A percentile compares a stretch with the other conserved stretches of the same genome.
Conservation (phyloP, 176 grass and related monocot species). For the Phoenix dactylifera region DNA sequence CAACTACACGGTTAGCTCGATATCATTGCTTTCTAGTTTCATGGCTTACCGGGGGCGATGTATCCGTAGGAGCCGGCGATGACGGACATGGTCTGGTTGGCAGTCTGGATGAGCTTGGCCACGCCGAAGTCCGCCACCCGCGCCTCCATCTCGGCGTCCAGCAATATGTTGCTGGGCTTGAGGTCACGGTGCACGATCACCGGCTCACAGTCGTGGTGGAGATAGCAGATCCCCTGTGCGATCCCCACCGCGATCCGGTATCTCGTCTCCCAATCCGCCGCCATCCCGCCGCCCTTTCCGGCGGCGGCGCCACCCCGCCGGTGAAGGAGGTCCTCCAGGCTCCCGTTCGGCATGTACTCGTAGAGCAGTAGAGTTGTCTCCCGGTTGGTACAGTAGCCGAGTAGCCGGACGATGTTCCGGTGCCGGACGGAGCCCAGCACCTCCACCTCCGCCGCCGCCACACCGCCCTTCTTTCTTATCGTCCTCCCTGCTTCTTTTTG, state of each 20-base stretch:
- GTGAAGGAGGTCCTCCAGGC: slow-evolving; percentile 70
- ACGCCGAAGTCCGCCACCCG: slow-evolving; percentile 88
- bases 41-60: slow-evolving; percentile 58
- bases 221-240: slow-evolving; percentile 79
- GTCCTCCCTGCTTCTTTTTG: slow-evolving; percentile 25
- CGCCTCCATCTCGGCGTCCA: slow-evolving; percentile 76
- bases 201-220: slow-evolving; percentile 80
- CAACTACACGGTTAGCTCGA: too few species aligned
- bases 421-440: slow-evolving; percentile 68
- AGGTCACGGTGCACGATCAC: slow-evolving; percentile 77
- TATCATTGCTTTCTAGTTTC: too few species aligned
- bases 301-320: not conserved
- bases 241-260: slow-evolving; percentile 68
- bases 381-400: slow-evolving; percentile 62
- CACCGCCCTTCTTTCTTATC: slow-evolving; percentile 1
- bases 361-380: slow-evolving; percentile 73
- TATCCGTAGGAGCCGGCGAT: slow-evolving; percentile 86
- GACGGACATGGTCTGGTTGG: slow-evolving; percentile 57
- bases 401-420: slow-evolving; percentile 85
- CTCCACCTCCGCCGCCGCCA: slow-evolving; percentile 60
- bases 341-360: slow-evolving; percentile 97
- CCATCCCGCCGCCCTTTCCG: not conserved
- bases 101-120: slow-evolving; percentile 55
- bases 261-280: slow-evolving; percentile 49
- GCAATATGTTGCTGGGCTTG: slow-evolving; percentile 96